A percentile compares a stretch with the other conserved stretches of the same genome.
These are phyloP conservation scores for Ophiocordyceps australis DNA, from an alignment of 2,329 filamentous ascomycete genomes.

Conservation along the genomic window DNA sequence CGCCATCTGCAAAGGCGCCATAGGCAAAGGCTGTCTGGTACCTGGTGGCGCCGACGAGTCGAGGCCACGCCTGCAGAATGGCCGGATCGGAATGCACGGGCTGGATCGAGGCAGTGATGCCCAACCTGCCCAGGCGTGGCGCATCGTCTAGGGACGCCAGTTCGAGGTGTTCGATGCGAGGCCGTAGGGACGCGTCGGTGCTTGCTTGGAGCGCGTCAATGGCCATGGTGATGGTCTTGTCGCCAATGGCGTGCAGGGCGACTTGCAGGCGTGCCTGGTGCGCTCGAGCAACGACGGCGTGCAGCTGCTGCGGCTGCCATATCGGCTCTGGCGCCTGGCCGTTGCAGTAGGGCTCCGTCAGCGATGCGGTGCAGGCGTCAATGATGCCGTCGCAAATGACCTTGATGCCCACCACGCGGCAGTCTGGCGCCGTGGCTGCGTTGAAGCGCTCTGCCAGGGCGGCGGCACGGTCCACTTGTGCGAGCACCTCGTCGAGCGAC, in stretches of 20 bases:
- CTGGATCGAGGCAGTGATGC: constrained; percentile 42
- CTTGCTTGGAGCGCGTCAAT: constrained; percentile 32
- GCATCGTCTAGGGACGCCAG: constrained; percentile 36
- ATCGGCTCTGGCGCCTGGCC: constrained; percentile 27
- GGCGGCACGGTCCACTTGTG: constrained; percentile 30
- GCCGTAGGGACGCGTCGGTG: constrained; percentile 26
- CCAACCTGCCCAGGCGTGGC: constrained; percentile 32
- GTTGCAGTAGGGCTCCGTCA: constrained; percentile 39
- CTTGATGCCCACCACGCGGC: constrained; percentile 41
- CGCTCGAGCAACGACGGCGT: constrained; percentile 33
- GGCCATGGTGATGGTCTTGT: constrained; percentile 36
- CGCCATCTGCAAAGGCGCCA: constrained; percentile 35
- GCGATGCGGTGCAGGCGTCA: constrained; percentile 44
- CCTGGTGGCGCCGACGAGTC: constrained; percentile 31
- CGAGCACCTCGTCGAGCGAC: constrained; percentile 18
- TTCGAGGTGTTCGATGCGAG: constrained; percentile 48
- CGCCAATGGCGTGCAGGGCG: constrained; percentile 48
- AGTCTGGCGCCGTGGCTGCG: constrained; percentile 15
- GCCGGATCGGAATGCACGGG: constrained; percentile 42
- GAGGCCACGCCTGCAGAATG: constrained; percentile 41
- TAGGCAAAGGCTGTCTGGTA: constrained; percentile 45
- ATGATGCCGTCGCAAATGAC: constrained; percentile 47
- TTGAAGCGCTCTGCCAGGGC: constrained; percentile 19
- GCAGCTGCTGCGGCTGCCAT: constrained; percentile 33
- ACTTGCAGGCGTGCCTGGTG: constrained; percentile 36